Evolutionary conservation across 1,284 basidiomycete genomes (phyloP).

Genomic region (Lignosus rhinocerotis): DNA sequence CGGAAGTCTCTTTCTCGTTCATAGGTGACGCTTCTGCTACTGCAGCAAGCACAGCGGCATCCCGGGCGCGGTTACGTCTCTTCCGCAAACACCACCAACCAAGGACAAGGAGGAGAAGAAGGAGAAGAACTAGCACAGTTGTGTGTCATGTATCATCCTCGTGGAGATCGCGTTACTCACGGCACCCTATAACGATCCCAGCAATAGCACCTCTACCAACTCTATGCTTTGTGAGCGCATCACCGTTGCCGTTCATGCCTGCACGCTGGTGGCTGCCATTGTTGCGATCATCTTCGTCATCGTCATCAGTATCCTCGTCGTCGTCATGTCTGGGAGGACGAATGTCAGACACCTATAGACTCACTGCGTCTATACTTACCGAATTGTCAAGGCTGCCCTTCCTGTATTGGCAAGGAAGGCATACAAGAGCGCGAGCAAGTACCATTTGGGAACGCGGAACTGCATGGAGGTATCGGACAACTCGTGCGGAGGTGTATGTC

Average conservation of each 20-base stretch:
- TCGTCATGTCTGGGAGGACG: not conserved
- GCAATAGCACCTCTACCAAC: slow-evolving; percentile 27
- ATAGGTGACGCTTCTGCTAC: not conserved
- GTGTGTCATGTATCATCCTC: not conserved
- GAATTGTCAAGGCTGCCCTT: slow-evolving; percentile 1
- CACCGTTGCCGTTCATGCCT: not conserved
- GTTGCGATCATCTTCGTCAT: slow-evolving; percentile 5
- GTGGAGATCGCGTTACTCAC: slow-evolving; percentile 18
- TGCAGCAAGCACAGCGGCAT: not conserved
- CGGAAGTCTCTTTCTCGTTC: slow-evolving; percentile 10
- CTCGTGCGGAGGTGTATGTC: not conserved
- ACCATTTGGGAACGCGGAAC: slow-evolving; percentile 15
- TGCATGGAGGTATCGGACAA: slow-evolving; percentile 16
- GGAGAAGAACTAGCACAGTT: slow-evolving; percentile 6
- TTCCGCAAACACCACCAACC: slow-evolving; percentile 16
- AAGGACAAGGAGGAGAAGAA: slow-evolving; percentile 19
- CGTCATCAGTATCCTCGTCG: slow-evolving; percentile 13
- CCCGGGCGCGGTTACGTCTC: slow-evolving; percentile 1
- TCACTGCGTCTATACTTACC: not conserved
- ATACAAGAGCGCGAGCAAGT: slow-evolving; percentile 10
- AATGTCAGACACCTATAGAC: not conserved
- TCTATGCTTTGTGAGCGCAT: not conserved
- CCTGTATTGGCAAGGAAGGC: slow-evolving; percentile 7
- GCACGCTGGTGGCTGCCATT: slow-evolving; percentile 4
- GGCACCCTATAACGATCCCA: slow-evolving; percentile 30